A percentile compares a stretch with the other conserved stretches of the same genome.
phyloP scores from a whole-genome alignment of 1,284 basidiomycete genomes.

The Ustilago curta region DNA sequence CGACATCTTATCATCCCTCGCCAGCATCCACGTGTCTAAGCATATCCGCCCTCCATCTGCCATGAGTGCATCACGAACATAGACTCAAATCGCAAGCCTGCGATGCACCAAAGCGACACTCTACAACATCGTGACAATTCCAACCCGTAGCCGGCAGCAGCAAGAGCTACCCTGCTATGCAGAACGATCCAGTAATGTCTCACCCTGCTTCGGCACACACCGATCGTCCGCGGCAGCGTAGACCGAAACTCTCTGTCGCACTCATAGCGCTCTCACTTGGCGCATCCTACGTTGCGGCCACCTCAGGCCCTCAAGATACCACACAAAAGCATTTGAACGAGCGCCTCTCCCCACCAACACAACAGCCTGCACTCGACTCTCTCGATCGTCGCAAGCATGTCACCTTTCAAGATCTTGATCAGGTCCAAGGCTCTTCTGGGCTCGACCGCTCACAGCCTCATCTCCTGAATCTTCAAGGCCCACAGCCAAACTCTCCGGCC shows the following conservation, averaged over 20 bases:
- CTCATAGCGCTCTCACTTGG: slow-evolving; percentile 10
- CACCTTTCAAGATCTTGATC: slow-evolving; percentile 30
- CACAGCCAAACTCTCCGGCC: background rate
- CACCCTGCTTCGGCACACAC: background rate
- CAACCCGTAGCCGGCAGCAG: background rate
- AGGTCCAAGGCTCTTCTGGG: slow-evolving; percentile 9
- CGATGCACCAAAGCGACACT: slow-evolving; percentile 10
- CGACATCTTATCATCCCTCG: background rate
- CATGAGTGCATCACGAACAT: slow-evolving; percentile 30
- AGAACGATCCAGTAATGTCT: background rate
- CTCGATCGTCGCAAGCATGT: slow-evolving; percentile 37
- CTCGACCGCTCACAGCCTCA: slow-evolving; percentile 5
- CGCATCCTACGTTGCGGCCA: slow-evolving; percentile 4
- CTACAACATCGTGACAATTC: background rate
- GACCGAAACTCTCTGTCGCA: background rate
- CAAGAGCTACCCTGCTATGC: background rate
- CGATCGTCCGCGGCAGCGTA: slow-evolving; percentile 1
- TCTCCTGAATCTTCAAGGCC: background rate
- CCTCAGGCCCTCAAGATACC: background rate
- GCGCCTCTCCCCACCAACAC: background rate
- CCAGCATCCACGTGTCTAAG: background rate
- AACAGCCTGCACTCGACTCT: slow-evolving; percentile 13
- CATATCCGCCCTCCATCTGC: background rate
- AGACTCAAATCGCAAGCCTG: slow-evolving; percentile 19
- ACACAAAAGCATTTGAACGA: background rate